Base-by-base conservation (phyloP, 257 asterid genomes). In the Solanum verrucosum region DNA sequence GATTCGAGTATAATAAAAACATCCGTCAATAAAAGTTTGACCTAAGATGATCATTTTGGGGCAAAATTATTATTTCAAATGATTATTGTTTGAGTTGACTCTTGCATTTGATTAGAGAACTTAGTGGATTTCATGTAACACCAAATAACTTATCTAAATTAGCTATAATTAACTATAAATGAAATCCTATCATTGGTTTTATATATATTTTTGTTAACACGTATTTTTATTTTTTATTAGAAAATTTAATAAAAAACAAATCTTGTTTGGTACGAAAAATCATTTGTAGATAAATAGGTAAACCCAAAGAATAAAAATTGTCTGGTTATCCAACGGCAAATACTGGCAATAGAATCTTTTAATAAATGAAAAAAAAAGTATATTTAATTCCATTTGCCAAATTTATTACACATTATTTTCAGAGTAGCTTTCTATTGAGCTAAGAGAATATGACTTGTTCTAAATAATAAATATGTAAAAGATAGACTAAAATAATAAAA, bases 321-420 rank as follows among this genome's bases (percentile, higher is more conserved):
- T 90, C 92, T 88, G 92, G 84, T 88, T 87, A 82, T 78, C 68
- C 44, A 83, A 81, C 56, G 12, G 88, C 88, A 78, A 90, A 68
- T 87, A 85, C 86, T 70, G 82, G 81, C 91, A 71, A 84, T 27
- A 86, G 92, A 89, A 91, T 92, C 87, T 88, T 91, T 83, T 34
- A 85, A 63, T 85, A 84, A 37, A 88, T 75, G 56, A n/a, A 29
- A 73, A 84, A 78, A 25, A 25, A 27, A 8, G 8, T 42, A 42
- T 49, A 42, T 70, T 73, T 52, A 9, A 74, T 71, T 63, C 56
- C 38, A 60, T 6, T 18, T 8, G n/a, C 2, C n/a, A 72, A 81
- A 35, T 7, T 52, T 27, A 56, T 23, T n/a, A 68, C 63, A 83
- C 83, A 31, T 72, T 84, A 44, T 44, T 87, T 87, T 89, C 89